Base-by-base conservation (phyloP, 2,329 filamentous ascomycete species). In the Botrytis cinerea region DNA sequence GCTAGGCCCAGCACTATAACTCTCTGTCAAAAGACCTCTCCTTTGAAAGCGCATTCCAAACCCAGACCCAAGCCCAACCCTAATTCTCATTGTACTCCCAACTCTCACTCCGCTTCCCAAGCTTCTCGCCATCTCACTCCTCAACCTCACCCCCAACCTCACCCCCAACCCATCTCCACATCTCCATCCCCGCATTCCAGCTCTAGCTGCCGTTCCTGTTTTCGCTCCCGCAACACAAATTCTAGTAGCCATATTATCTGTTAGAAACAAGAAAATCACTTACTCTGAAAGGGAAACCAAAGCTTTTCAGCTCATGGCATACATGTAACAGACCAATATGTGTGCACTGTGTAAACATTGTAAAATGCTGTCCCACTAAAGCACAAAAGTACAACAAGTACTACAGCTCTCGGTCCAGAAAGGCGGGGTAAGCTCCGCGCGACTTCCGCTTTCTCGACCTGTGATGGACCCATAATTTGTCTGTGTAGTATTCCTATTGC, bases 1-100 rank as follows among this genome's bases (percentile, higher is more conserved):
- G 5, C 66, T 76, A 9, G 81, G 80, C 14, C 83, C 83, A 72
- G 80, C 78, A 35, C 75, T 76, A 74, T 80, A 80, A 69, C 81
- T 82, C 73, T 77, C 64, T 10, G 79, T 82, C 64, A 81, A 76
- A 10, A 79, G 77, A 32, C 76, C 75, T 74, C 81, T 79, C n/a
- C 48, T 74, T 38, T 71, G 63, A 46, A 60, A 60, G 8, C 32
- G 28, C 9, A 70, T 54, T 54, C 48, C 62, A 35, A 72, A 10
- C 32, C n/a, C 54, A n/a, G 18, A 10, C 61, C 51, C 59, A 46
- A 38, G 10, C 8, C 45, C 28, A 18, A n/a, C 16, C 16, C 54
- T 35, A 18, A 38, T 8, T 35, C 57, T 25, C 14, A 59, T 43
- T 25, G 38, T 8, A 68, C n/a, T 20, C 28, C 71, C 38, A 10